phyloP scores from a whole-genome alignment of 2,329 filamentous ascomycete genomes.

The Coleophoma crateriformis region DNA sequence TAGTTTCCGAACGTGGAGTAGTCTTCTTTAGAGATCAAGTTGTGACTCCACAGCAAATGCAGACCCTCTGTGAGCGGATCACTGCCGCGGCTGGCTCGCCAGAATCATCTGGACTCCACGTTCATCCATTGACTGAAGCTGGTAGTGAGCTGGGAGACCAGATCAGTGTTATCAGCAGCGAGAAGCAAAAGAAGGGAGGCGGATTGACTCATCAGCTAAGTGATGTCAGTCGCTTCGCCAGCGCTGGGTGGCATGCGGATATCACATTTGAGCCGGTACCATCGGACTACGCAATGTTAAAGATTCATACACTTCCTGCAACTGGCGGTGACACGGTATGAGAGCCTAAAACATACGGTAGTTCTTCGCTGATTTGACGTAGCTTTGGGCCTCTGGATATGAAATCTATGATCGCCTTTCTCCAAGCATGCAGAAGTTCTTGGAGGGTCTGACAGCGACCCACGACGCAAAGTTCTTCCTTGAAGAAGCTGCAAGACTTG shows the following conservation, averaged over 20 bases:
- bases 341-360: slow-evolving; percentile 43
- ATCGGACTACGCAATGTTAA: slow-evolving; percentile 47
- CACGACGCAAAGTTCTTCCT: slow-evolving; percentile 44
- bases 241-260: slow-evolving; percentile 45
- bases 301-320: slow-evolving; percentile 39
- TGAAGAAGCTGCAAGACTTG: slow-evolving; percentile 40
- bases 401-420: slow-evolving; percentile 52
- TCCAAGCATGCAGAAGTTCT: slow-evolving; percentile 36
- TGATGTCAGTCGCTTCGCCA: slow-evolving; percentile 43
- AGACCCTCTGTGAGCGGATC: slow-evolving; percentile 38
- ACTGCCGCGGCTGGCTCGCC: slow-evolving; percentile 32
- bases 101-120: slow-evolving; percentile 41
- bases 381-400: slow-evolving; percentile 43
- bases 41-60: slow-evolving; percentile 36
- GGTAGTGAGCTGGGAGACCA: slow-evolving; percentile 47
- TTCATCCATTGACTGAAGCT: slow-evolving; percentile 46
- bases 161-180: slow-evolving; percentile 49
- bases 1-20: slow-evolving; percentile 56
- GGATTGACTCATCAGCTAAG: slow-evolving; percentile 42
- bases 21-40: slow-evolving; percentile 49
- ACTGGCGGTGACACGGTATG: slow-evolving; percentile 38
- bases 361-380: slow-evolving; percentile 16
- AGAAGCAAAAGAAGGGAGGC: slow-evolving; percentile 22
- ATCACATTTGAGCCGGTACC: slow-evolving; percentile 49
- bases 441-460: slow-evolving; percentile 44